A percentile compares a stretch with the other conserved stretches of the same genome.
These are phyloP conservation scores for Aspergillus sojae DNA, from an alignment of 2,329 filamentous ascomycete genomes.

Conservation along the genomic window DNA sequence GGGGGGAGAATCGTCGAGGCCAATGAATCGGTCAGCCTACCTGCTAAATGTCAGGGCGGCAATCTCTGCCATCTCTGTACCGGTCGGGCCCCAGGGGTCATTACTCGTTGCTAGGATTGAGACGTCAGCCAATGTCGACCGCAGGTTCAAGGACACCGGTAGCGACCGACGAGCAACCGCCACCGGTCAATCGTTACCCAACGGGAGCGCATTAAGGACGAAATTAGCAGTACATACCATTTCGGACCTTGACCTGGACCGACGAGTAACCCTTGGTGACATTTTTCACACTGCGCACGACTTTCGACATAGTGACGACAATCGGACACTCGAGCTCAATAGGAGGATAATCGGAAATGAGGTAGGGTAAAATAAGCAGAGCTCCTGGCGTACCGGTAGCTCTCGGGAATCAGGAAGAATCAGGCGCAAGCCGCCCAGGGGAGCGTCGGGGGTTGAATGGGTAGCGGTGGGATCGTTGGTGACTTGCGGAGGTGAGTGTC, in stretches of 20 bases:
- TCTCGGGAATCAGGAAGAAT: not conserved
- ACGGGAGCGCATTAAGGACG: conserved; percentile 1
- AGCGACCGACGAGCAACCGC: not conserved
- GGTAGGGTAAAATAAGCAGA: not conserved
- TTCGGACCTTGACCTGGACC: conserved; percentile 96
- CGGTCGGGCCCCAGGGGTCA: conserved; percentile 96
- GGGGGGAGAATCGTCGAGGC: not conserved
- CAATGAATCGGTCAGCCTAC: conserved; percentile 57
- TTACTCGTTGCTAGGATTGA: conserved; percentile 84
- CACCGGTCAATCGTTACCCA: conserved; percentile 4
- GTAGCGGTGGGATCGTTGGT: not conserved
- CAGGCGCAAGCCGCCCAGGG: not conserved
- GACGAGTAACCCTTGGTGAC: conserved; percentile 98
- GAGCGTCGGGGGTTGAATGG: not conserved
- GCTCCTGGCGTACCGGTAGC: not conserved
- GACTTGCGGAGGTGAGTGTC: not conserved
- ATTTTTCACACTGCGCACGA: conserved; percentile 97
- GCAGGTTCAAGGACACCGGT: conserved; percentile 4
- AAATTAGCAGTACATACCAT: conserved; percentile 65
- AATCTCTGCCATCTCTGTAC: conserved; percentile 98
- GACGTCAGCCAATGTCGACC: conserved; percentile 12
- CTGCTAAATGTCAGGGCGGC: conserved; percentile 97
- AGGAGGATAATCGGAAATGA: conserved; percentile 1
- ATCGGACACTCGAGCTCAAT: conserved; percentile 9
- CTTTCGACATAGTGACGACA: conserved; percentile 76